Evolutionary conservation across 768 basidiomycete genomes (phyloP).

Genomic region (Serendipita sp.): DNA sequence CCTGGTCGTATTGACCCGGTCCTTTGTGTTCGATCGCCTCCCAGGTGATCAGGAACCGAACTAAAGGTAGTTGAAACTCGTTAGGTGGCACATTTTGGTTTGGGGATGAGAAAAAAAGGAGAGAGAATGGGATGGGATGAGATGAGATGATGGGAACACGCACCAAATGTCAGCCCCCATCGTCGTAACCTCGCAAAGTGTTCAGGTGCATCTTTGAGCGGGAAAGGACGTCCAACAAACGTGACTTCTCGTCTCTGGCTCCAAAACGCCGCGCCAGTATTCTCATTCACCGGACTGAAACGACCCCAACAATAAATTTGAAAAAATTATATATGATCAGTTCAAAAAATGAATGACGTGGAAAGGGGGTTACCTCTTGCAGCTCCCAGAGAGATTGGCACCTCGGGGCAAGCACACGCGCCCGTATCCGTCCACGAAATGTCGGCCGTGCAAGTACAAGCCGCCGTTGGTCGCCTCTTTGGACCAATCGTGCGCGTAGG

Average conservation of each 20-base stretch:
- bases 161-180: constrained; percentile 82
- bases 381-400: constrained; percentile 69
- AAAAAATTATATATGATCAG: too few species aligned
- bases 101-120: too few species aligned
- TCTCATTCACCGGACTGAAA: too few species aligned
- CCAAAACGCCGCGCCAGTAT: too few species aligned
- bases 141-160: too few species aligned
- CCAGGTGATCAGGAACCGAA: constrained; percentile 91
- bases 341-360: too few species aligned
- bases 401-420: constrained; percentile 71
- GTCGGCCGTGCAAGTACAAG: constrained; percentile 48
- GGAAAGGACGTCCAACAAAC: constrained; percentile 85
- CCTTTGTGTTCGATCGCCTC: constrained; percentile 91
- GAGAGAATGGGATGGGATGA: too few species aligned
- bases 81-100: too few species aligned
- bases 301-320: too few species aligned
- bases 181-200: constrained; percentile 65
- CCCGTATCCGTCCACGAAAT: constrained; percentile 69
- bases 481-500: constrained; percentile 68
- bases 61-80: constrained; percentile 33
- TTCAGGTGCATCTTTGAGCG: constrained; percentile 72
- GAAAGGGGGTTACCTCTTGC: constrained; percentile 69
- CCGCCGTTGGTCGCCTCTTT: constrained; percentile 35
- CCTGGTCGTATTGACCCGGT: constrained; percentile 74
- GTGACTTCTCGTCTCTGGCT: constrained; percentile 47